A percentile compares a stretch with the other conserved stretches of the same genome.
phyloP scores from a whole-genome alignment of 2,329 filamentous ascomycete genomes.

The Claviceps citrina region DNA sequence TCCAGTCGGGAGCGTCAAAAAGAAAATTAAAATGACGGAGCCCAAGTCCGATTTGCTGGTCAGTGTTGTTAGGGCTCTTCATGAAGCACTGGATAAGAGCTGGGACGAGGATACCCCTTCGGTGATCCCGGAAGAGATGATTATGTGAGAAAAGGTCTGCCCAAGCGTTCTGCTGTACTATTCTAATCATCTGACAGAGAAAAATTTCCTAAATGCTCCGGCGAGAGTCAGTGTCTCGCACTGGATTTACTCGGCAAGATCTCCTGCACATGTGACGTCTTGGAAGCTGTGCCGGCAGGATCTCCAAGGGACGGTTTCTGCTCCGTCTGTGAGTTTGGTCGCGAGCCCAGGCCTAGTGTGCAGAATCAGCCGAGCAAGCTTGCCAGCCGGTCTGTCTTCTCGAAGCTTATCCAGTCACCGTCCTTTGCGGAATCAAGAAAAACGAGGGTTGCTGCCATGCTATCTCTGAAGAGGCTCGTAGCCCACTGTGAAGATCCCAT shows the following conservation, averaged over 20 bases:
- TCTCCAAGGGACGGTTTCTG: constrained; percentile 6
- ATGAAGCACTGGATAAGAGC: constrained; percentile 16
- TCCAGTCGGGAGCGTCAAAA: constrained; percentile 9
- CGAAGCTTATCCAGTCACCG: constrained; percentile 27
- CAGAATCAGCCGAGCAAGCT: constrained; percentile 15
- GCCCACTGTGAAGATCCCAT: constrained; percentile 45
- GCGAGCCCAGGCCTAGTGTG: not conserved
- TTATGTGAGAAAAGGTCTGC: constrained; percentile 28
- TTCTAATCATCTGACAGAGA: constrained; percentile 16
- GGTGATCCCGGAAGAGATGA: constrained; percentile 19
- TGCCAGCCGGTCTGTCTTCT: constrained; percentile 29
- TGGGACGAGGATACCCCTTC: constrained; percentile 7
- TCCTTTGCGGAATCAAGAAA: constrained; percentile 39
- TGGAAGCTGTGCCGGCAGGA: not conserved
- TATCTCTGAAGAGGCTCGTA: constrained; percentile 52
- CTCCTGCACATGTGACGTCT: constrained; percentile 14
- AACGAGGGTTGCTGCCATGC: constrained; percentile 54
- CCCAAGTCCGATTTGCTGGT: constrained; percentile 9
- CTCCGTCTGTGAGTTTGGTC: constrained; percentile 12
- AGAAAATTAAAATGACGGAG: constrained; percentile 16
- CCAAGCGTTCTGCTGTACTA: not conserved
- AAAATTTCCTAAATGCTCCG: constrained; percentile 30
- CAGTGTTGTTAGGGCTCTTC: constrained; percentile 11
- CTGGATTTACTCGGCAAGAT: constrained; percentile 41
- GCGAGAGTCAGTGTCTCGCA: constrained; percentile 34